phyloP scores from a whole-genome alignment of 306 rosid genomes.

The Sphenostylis stenocarpa region DNA sequence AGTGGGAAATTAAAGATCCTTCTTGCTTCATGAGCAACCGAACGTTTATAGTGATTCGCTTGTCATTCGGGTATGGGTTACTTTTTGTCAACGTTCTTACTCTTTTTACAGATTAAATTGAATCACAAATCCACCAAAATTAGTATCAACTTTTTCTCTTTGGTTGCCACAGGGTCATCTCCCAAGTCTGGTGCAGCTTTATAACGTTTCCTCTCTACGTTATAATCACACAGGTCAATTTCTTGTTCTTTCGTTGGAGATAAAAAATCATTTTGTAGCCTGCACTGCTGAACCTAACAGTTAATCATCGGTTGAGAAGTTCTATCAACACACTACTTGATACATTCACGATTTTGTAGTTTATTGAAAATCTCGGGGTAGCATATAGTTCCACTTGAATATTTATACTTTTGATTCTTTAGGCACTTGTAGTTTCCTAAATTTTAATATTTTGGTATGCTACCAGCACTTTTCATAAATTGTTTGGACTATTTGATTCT shows the following conservation, averaged over 20 bases:
- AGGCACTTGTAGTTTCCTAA: too few species aligned
- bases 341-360: background rate
- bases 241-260: background rate
- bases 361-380: too few species aligned
- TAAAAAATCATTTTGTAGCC: background rate
- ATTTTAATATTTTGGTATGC: too few species aligned
- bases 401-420: too few species aligned
- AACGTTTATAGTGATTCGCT: slow-evolving; percentile 56
- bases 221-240: slow-evolving; percentile 75
- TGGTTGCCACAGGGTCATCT: slow-evolving; percentile 52
- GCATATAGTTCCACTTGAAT: too few species aligned
- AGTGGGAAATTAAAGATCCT: slow-evolving; percentile 84
- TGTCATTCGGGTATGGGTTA: slow-evolving; percentile 68
- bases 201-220: slow-evolving; percentile 91
- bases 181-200: slow-evolving; percentile 96
- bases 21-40: slow-evolving; percentile 87
- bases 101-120: background rate
- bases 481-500: too few species aligned
- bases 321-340: background rate
- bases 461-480: too few species aligned
- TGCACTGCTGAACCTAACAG: background rate
- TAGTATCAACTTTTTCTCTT: background rate
- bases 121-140: background rate
- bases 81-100: background rate
- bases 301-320: background rate